Conservation (phyloP, 2,329 filamentous ascomycete genomes). For the Amauroascus niger region DNA sequence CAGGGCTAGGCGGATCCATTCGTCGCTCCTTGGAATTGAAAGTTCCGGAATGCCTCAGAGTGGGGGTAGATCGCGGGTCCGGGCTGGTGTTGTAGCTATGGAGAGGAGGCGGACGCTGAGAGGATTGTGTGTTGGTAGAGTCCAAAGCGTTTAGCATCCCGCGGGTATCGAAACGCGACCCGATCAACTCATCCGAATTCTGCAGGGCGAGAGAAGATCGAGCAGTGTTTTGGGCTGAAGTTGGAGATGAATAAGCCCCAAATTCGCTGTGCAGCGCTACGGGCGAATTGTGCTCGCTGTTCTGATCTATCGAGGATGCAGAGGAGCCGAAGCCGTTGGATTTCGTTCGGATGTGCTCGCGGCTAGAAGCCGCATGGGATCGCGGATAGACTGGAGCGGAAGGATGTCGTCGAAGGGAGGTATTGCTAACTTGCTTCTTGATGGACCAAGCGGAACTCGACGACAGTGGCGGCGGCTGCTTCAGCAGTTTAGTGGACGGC, state of each 20-base stretch:
- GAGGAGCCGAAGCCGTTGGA: slow-evolving; percentile 41
- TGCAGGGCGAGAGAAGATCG: slow-evolving; percentile 31
- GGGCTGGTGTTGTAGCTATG: slow-evolving; percentile 45
- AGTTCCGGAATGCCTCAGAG: slow-evolving; percentile 56
- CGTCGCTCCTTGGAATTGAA: slow-evolving; percentile 48
- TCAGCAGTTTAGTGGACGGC: slow-evolving; percentile 37
- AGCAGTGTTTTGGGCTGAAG: slow-evolving; percentile 25
- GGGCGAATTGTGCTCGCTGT: slow-evolving; percentile 35
- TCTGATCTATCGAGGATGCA: slow-evolving; percentile 40
- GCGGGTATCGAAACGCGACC: slow-evolving; percentile 36
- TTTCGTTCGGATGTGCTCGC: slow-evolving; percentile 37
- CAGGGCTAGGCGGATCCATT: slow-evolving; percentile 42
- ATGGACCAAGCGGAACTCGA: slow-evolving; percentile 31
- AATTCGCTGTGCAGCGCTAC: slow-evolving; percentile 28
- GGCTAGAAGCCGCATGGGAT: slow-evolving; percentile 31
- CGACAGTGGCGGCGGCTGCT: slow-evolving; percentile 35
- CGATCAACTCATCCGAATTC: slow-evolving; percentile 39
- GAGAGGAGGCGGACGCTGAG: slow-evolving; percentile 36
- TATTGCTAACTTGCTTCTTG: slow-evolving; percentile 36
- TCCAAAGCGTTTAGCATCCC: slow-evolving; percentile 38
- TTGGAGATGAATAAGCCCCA: slow-evolving; percentile 22
- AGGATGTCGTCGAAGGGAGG: slow-evolving; percentile 39
- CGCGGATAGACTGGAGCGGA: slow-evolving; percentile 40
- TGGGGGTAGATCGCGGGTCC: slow-evolving; percentile 47
- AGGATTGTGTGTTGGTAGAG: slow-evolving; percentile 27